Percentiles rank a stretch among this genome's conserved stretches.
phyloP scores from a whole-genome alignment of 257 asterid genomes.

The Solanum bukasovii region DNA sequence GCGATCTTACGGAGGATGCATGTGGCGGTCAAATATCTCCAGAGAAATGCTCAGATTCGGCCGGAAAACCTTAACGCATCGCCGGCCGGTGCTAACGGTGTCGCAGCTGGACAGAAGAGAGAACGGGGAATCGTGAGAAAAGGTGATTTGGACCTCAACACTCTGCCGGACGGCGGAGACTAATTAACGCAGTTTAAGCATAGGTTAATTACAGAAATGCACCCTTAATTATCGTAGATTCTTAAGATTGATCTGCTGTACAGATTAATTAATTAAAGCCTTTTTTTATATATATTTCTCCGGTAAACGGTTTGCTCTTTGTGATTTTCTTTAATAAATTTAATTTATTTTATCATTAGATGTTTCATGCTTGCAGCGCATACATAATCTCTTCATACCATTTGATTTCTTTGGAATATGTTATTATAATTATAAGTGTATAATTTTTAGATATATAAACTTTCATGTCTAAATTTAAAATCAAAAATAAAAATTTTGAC shows the following conservation, averaged over 20 bases:
- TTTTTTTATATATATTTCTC: neutral
- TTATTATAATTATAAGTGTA: too few relatives aligned
- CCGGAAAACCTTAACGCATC: neutral
- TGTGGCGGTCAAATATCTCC: conserved; percentile 23
- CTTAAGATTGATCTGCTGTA: neutral
- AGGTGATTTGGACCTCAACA: conserved; percentile 17
- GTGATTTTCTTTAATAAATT: neutral
- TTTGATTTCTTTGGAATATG: neutral
- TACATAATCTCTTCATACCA: neutral
- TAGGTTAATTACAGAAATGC: neutral
- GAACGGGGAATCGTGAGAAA: neutral
- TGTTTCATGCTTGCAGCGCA: neutral
- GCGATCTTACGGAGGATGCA: conserved; percentile 30
- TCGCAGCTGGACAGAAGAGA: neutral
- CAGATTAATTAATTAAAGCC: neutral
- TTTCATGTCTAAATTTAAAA: too few relatives aligned
- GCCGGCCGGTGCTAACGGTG: neutral
- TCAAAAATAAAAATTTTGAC: too few relatives aligned
- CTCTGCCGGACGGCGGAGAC: conserved; percentile 10
- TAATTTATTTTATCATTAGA: neutral
- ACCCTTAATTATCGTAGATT: neutral
- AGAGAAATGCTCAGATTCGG: neutral
- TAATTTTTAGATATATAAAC: too few relatives aligned
- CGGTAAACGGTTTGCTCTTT: neutral
- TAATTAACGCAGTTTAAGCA: neutral